Evolutionary conservation across 1,284 basidiomycete genomes (phyloP), one percentile per base, ranked within the genome.

Genomic region (Vanrija sp.): DNA sequence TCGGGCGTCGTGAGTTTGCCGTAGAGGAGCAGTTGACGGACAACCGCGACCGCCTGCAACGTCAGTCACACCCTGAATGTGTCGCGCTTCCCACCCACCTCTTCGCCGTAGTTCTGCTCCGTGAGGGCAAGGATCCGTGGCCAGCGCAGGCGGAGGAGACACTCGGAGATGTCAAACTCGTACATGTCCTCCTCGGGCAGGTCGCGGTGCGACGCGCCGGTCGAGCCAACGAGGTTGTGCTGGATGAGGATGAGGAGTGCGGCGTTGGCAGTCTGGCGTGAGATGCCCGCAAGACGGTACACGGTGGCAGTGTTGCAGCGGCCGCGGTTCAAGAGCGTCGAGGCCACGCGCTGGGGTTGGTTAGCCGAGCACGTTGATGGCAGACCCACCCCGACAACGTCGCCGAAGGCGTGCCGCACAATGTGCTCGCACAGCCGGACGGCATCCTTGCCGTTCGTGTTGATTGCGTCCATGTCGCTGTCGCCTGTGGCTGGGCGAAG

Each of bases 141-240:
- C 76, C 89, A 92, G 60, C 90, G 79, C 69, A 91, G 66, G 49
- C 91, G 80, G 74, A 85, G 78, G 42, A 93, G 78, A 70, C 90
- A 92, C 68, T 91, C 89, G 52, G 86, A 82, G 15, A 84, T 79
- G 66, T 91, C 89, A 57, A 91, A 81, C 56, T 77, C 73, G 57
- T 71, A 73, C 52, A 88, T 82, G 65, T 91, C 89, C 26, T 72
- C 72, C 46, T 86, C 88, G n/a, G 85, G 84, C 38, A 85, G 83
- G 12, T 53, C 52, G 42, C 62, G 62, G 12, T 57, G 55, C 28
- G 65, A 69, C 5, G 82, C 83, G 46, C 83, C 82, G 3, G 88
- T 85, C 68, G 92, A 87, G 83, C 89, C 91, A 40, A 94, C 81
- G 51, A 97, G 78, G 72, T 94, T 92, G 74, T 98, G 94, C 75